phyloP scores from a whole-genome alignment of 192 early-diverging fungal genomes.

The Phycomyces nitens region DNA sequence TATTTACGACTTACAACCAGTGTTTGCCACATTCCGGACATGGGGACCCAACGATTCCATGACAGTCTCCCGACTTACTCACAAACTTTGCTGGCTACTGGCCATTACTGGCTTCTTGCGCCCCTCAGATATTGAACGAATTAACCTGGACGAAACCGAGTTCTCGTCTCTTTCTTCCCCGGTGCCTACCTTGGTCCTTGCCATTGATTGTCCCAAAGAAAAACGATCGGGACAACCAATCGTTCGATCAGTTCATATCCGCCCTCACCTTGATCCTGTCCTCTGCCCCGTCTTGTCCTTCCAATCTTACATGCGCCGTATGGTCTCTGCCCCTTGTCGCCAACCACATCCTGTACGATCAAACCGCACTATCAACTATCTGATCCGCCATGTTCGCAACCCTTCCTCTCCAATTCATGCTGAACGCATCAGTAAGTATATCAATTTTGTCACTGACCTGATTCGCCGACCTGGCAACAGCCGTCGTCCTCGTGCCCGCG shows the following conservation, averaged over 20 bases:
- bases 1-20: background rate
- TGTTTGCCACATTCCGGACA: background rate
- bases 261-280: background rate
- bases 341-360: background rate
- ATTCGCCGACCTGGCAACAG: no score
- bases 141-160: background rate
- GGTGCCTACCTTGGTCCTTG: background rate
- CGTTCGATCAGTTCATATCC: background rate
- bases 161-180: background rate
- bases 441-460: no score
- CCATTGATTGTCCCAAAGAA: conserved; percentile 9
- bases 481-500: conserved; percentile 6
- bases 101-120: conserved; percentile 12
- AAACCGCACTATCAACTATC: background rate
- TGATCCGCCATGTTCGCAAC: background rate
- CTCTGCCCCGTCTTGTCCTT: background rate
- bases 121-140: background rate
- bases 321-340: background rate
- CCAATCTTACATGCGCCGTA: background rate
- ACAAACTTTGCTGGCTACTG: conserved; percentile 2
- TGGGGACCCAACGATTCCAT: background rate
- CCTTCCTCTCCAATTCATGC: background rate
- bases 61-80: background rate
- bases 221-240: conserved; percentile 4
- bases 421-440: no score